A percentile compares a stretch with the other conserved stretches of the same genome.
These are phyloP conservation scores for Helotiales sp. DNA, from an alignment of 2,329 filamentous ascomycete species.

Conservation along the genomic window DNA sequence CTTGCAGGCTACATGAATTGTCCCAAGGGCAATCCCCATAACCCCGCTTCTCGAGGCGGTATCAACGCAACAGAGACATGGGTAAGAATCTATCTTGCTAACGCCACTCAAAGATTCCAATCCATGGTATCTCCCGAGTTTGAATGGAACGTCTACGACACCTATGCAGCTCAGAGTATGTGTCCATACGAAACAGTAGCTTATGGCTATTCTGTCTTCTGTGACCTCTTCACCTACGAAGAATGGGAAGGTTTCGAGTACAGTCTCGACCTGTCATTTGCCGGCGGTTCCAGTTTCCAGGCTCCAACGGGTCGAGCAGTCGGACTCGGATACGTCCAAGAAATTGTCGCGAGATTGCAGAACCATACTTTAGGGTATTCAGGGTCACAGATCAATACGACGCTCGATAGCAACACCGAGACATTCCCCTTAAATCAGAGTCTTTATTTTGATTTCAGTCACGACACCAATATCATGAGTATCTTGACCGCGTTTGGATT, in stretches of 20 bases:
- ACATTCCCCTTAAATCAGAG: conserved; percentile 75
- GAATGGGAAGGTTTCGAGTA: conserved; percentile 77
- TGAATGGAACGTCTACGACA: conserved; percentile 64
- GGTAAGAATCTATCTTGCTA: conserved; percentile 62
- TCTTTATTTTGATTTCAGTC: conserved; percentile 76
- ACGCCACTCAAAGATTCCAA: conserved; percentile 61
- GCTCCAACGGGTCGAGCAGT: conserved; percentile 55
- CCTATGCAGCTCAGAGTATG: conserved; percentile 68
- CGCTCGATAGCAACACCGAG: conserved; percentile 63
- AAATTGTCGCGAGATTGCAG: conserved; percentile 68
- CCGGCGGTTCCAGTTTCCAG: conserved; percentile 45
- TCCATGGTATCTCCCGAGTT: conserved; percentile 51
- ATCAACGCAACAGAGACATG: conserved; percentile 57
- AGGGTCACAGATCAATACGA: conserved; percentile 65
- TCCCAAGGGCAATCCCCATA: conserved; percentile 53
- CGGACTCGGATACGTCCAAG: conserved; percentile 73
- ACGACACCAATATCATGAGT: conserved; percentile 72
- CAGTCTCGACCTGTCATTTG: conserved; percentile 65
- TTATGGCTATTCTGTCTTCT: conserved; percentile 73
- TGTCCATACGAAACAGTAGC: conserved; percentile 80
- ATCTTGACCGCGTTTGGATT: conserved; percentile 73
- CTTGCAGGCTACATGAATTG: conserved; percentile 68
- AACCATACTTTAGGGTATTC: conserved; percentile 64
- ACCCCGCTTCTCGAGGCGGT: conserved; percentile 47
- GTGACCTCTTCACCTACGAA: conserved; percentile 70